Evolutionary conservation across 306 rosid genomes (phyloP).

Genomic region (Cicer judaicum): DNA sequence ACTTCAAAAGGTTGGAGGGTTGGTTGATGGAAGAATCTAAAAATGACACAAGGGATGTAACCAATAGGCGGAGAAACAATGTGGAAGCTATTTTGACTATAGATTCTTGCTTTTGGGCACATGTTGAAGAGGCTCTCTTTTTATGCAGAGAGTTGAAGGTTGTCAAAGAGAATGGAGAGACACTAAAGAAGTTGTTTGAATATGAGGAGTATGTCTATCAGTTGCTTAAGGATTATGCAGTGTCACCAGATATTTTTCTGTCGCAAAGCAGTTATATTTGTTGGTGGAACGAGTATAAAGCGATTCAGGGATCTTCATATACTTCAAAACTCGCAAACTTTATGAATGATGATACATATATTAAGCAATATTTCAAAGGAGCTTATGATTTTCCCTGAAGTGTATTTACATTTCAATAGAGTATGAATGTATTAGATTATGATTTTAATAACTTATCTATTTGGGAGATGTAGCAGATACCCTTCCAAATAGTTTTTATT

Average conservation of each 20-base stretch:
- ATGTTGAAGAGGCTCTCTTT: constrained; percentile 60
- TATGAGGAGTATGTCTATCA: constrained; percentile 56
- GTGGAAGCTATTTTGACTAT: constrained; percentile 48
- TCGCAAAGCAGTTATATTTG: constrained; percentile 51
- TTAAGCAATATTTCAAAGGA: constrained; percentile 44
- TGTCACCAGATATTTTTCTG: constrained; percentile 69
- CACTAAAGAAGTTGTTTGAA: not conserved
- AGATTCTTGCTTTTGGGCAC: constrained; percentile 77
- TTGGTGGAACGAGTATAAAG: constrained; percentile 64
- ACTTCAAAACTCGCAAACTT: constrained; percentile 40
- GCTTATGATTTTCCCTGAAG: constrained; percentile 34
- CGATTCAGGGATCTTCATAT: constrained; percentile 25
- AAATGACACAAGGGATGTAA: not conserved
- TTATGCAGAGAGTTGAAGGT: constrained; percentile 33
- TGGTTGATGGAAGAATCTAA: constrained; percentile 37
- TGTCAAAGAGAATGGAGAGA: constrained; percentile 13
- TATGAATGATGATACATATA: constrained; percentile 32
- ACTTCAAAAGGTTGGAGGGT: constrained; percentile 47
- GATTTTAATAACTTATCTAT: not conserved
- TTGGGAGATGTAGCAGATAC: not conserved
- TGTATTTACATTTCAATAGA: not conserved
- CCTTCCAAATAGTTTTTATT: not conserved
- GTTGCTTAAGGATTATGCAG: constrained; percentile 44
- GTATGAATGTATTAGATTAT: not conserved
- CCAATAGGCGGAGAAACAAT: not conserved